Evolutionary conservation across 495 filamentous ascomycete genomes (phyloP), one percentile per base, ranked within the genome.

Genomic region (Penicillium longicatenatum): DNA sequence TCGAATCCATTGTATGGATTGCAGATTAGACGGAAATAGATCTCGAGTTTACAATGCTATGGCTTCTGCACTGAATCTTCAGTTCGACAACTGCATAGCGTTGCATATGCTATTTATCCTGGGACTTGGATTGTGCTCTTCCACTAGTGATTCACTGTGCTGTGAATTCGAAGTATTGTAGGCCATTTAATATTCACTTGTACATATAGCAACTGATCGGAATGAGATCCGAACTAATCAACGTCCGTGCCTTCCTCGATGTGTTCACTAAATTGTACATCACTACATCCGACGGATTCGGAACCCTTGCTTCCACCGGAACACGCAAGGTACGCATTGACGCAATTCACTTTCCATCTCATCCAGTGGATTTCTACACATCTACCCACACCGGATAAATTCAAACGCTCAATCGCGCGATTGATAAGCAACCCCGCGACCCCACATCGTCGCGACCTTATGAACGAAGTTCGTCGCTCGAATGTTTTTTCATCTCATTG

Each of bases 381-480:
- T 35, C 4, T 7, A 39, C 17, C 14, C 16, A 16, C 37, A 17
- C 5, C 37, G 37, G 37, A 17, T 50, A 52, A 44, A 52, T 26
- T 58, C 49, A 33, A 1, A n/a, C 37, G 0, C 14, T 39, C 16
- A 11, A 2, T 17, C 51, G 7, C 26, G 0, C 26, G 26, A 66
- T 66, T 66, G 63, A 57, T 66, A 66, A 66, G 63, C 63, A 60
- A 42, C 63, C 60, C 63, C 63, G 57, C 61, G 46, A 51, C 50
- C 60, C 56, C 60, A 57, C 60, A 37, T 41, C 37, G 16, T n/a
- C 37, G 17, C 14, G 12, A 9, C 31, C 1, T 35, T 35, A 44
- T 44, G 42, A 22, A 44, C 5, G 14, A 44, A 19, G 17, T 16
- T 44, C 42, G 4, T 19, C 42, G 17, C 9, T 19, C 42, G 19